phyloP scores from a whole-genome alignment of 306 rosid species.

The Abrus pulchellus region DNA sequence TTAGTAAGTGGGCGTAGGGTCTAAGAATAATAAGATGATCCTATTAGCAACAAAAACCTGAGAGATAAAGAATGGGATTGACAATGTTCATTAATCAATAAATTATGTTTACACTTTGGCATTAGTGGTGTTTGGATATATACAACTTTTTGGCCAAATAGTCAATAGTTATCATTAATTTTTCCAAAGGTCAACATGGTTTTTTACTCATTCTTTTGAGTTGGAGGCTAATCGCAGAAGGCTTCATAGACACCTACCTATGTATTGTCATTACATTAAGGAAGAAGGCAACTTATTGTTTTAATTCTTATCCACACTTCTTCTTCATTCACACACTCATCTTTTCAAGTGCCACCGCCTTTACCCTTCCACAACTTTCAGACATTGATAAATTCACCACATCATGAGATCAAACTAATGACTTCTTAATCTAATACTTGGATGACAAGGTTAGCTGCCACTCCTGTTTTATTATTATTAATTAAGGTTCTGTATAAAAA shows the following conservation, averaged over 20 bases:
- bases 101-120: slow-evolving; percentile 14
- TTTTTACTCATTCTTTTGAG: slow-evolving; percentile 20
- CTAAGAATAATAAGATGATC: not conserved
- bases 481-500: too few relatives aligned
- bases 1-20: slow-evolving; percentile 43
- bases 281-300: not conserved
- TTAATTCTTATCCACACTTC: slow-evolving; percentile 28
- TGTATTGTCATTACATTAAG: not conserved
- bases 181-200: slow-evolving; percentile 33
- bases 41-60: not conserved
- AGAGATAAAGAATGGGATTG: slow-evolving; percentile 6
- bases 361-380: slow-evolving; percentile 1
- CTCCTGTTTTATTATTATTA: too few relatives aligned
- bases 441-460: not conserved
- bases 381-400: not conserved
- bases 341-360: slow-evolving; percentile 7
- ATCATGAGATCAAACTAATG: slow-evolving; percentile 16
- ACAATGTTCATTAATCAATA: slow-evolving; percentile 15
- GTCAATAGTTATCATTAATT: slow-evolving; percentile 35
- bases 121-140: slow-evolving; percentile 1
- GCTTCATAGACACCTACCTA: not conserved
- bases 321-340: not conserved
- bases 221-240: slow-evolving; percentile 14
- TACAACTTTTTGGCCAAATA: slow-evolving; percentile 3
- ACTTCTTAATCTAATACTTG: not conserved